A percentile compares a stretch with the other conserved stretches of the same genome.
Conservation (phyloP, 169 alveolate species). For the Plasmodium sp. region DNA sequence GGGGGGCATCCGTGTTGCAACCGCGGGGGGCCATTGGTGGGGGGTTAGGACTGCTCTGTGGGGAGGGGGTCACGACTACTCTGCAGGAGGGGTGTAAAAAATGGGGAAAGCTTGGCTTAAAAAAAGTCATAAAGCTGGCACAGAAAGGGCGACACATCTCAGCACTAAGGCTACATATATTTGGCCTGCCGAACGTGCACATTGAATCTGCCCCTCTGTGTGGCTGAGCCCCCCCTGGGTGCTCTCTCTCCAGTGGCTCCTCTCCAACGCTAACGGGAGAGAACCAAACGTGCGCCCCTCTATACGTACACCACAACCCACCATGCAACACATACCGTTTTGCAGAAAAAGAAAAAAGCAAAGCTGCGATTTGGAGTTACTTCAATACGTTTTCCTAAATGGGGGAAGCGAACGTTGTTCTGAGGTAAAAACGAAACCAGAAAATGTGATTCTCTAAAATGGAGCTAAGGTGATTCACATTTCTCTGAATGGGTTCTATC, state of each 20-base stretch:
- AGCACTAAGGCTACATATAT: neutral
- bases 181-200: neutral
- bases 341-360: neutral
- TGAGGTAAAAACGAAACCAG: neutral
- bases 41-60: neutral
- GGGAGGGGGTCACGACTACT: neutral
- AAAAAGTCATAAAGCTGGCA: neutral
- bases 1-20: neutral
- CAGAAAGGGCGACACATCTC: neutral
- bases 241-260: neutral
- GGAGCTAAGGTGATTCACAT: neutral
- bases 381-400: neutral
- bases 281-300: neutral
- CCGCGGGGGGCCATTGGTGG: neutral
- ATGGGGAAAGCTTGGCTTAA: neutral
- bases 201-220: neutral
- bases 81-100: neutral
- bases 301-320: neutral
- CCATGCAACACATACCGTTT: neutral
- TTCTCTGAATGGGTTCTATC: neutral
- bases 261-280: neutral
- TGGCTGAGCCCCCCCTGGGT: neutral
- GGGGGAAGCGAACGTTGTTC: neutral
- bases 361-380: neutral
- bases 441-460: neutral